Evolutionary conservation across 208 protist species (phyloP).

Genomic region (Leishmania martiniquensis): DNA sequence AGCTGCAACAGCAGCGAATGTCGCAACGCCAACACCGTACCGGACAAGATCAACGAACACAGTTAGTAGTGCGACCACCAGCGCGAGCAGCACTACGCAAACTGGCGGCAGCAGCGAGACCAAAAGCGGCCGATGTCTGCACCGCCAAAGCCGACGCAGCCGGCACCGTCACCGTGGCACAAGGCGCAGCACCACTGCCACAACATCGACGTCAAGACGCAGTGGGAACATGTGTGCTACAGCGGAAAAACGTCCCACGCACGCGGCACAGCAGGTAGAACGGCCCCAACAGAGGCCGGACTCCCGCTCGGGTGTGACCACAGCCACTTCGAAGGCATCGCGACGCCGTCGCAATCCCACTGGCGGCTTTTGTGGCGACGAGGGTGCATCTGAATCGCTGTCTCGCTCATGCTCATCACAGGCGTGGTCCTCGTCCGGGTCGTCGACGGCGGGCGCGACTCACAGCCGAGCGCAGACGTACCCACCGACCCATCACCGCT

Average conservation of each 20-base stretch:
- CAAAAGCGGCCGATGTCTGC: background rate
- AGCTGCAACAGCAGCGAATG: background rate
- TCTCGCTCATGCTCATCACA: background rate
- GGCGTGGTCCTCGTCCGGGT: background rate
- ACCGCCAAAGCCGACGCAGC: conserved; percentile 3
- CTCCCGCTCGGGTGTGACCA: background rate
- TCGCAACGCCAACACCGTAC: background rate
- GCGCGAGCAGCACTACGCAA: conserved; percentile 27
- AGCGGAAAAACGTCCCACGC: background rate
- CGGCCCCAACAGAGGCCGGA: background rate
- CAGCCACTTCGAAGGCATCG: conserved; percentile 1
- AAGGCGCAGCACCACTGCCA: conserved; percentile 6
- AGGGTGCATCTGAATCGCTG: background rate
- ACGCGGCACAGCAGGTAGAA: background rate
- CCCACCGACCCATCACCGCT: background rate
- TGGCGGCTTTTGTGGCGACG: background rate
- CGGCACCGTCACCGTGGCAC: conserved; percentile 5
- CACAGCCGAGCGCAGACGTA: background rate
- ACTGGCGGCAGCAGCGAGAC: background rate
- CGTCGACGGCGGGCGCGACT: background rate
- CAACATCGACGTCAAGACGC: conserved; percentile 1
- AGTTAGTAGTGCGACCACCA: conserved; percentile 17
- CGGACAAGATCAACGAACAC: background rate
- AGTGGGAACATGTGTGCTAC: background rate
- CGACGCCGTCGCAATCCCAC: background rate